Evolutionary conservation across 2,329 filamentous ascomycete species (phyloP), one percentile per base, ranked within the genome.

Genomic region (Curvularia eragrostidis): DNA sequence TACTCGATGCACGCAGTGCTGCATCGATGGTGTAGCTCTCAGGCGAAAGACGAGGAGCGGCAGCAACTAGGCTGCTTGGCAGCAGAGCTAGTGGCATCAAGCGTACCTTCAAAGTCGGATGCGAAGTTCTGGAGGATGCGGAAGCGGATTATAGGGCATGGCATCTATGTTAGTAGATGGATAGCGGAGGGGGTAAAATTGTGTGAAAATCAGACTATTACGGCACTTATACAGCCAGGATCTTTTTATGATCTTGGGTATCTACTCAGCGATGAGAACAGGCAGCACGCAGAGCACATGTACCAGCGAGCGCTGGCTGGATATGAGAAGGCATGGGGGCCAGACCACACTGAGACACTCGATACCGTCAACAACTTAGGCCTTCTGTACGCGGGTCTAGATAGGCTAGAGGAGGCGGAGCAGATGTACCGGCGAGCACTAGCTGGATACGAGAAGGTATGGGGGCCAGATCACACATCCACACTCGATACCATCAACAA

Each of bases 251-350:
- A 6, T 23, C 52, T 63, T 21, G 60, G 60, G 3, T 26, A 55
- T 34, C 28, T 63, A 3, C 46, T 59, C 34, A 3, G 0, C 1
- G 28, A 42, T 12, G 39, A 54, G 52, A 50, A 56, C n/a, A 34
- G 38, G 28, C 28, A 36, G 46, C 21, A 2, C 15, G 39, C 39
- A 2, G 21, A 7, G 21, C 34, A 49, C 26, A 67, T 68, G 64
- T 68, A 67, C 47, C 26, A 43, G 36, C 61, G 53, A 41, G 63
- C 63, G 54, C 61, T 65, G 41, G 51, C 59, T 56, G 62, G 60
- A 19, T 51, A 62, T 9, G 58, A 65, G 62, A 43, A 62, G 54
- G 54, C 43, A 48, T 28, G 39, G 19, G 42, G 48, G 28, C 39
- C 39, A 34, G 28, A 46, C 8, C 47, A 56, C 30, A 41, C 47